Base-by-base conservation (phyloP, 345 rosid genomes). In the Pugionium cornutum region DNA sequence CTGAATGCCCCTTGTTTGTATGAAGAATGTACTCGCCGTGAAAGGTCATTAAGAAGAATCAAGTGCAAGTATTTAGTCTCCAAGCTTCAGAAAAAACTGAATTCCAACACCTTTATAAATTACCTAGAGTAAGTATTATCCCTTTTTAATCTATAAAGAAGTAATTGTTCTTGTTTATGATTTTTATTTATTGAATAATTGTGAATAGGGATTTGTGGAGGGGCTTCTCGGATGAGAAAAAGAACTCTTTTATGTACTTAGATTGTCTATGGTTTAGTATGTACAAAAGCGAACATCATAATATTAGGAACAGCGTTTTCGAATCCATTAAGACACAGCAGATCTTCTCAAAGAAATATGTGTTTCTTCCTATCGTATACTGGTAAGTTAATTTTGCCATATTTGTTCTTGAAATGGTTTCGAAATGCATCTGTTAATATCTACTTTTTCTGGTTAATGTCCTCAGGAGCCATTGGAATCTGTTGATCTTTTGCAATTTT, bases 401-500 rank as follows among this genome's bases (percentile, higher is more conserved):
- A 28, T 43, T 9, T 47, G 69, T 40, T 56, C 33, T 27, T 39
- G 32, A 33, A 60, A 69, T 1, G 53, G 36, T 25, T 32, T 29
- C 2, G 0, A 4, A 44, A 43, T 18, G 33, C 18, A 25, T 48
- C 11, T 30, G 35, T 52, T 28, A 46, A 39, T 32, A 4, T 63
- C 2, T 32, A 27, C 11, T 44, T 11, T 7, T 52, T 6, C 18
- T 18, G 18, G 18, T 18, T 8, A 11, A 26, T 67, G 60, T 67
- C 55, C 60, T 58, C 25, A 88, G 89, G 91, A 60, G 83, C 60
- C 95, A 88, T 39, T 88, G 95, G 95, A 76, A 67, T 67, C 82
- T 88, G 64, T 77, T 88, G 80, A 88, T 88, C 60, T 80, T 88
- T 69, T 88, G 95, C 57, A 79, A 88, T 62, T 76, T 88, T 53